phyloP scores from a whole-genome alignment of 192 early-diverging fungal species.

The Linnemannia schmuckeri region DNA sequence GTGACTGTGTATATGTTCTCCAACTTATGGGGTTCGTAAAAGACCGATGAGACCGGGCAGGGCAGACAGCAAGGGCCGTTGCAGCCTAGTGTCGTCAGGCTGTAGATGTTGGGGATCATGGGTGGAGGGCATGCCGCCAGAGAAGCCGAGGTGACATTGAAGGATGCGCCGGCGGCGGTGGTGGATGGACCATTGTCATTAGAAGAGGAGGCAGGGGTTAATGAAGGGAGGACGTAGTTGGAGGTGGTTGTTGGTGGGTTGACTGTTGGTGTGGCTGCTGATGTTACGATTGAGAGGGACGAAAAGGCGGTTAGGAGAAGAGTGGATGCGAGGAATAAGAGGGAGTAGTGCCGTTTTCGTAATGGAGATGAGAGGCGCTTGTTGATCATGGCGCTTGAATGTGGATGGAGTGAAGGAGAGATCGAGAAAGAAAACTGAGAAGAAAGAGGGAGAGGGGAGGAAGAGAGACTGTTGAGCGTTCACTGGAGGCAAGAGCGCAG shows the following conservation, averaged over 20 bases:
- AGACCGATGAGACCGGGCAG: not conserved
- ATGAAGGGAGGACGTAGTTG: too few relatives aligned
- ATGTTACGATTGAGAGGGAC: not conserved
- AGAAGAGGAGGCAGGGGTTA: too few relatives aligned
- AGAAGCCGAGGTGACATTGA: not conserved
- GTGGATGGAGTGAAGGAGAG: not conserved
- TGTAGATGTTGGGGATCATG: slow-evolving; percentile 13
- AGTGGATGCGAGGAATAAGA: not conserved
- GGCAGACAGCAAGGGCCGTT: slow-evolving; percentile 12
- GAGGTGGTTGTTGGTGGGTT: not conserved
- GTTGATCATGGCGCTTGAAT: not conserved
- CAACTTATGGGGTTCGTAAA: slow-evolving; percentile 13
- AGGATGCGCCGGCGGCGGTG: not conserved
- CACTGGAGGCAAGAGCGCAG: not conserved
- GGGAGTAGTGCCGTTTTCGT: not conserved
- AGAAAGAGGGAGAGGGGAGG: not conserved
- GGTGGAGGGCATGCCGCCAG: slow-evolving; percentile 8
- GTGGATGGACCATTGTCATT: too few relatives aligned
- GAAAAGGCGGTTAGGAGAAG: not conserved
- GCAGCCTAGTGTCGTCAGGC: not conserved
- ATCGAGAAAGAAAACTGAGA: too few relatives aligned
- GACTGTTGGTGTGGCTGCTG: not conserved
- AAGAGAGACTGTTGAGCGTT: not conserved
- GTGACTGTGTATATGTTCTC: not conserved
- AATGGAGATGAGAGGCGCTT: not conserved